Evolutionary conservation across 345 rosid species (phyloP).

Genomic region (Melaleuca quinquenervia): DNA sequence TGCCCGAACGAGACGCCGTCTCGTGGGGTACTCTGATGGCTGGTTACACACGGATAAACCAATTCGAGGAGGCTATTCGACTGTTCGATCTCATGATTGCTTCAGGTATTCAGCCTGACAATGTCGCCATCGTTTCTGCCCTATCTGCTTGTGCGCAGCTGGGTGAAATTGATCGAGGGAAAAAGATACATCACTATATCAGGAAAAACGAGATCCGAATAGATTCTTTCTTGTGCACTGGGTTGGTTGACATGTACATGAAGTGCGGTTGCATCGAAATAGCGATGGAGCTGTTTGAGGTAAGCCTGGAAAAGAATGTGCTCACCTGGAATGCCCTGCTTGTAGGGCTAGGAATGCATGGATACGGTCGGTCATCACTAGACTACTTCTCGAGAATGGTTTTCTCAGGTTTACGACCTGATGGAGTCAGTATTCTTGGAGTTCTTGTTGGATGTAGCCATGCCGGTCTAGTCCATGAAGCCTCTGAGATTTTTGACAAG

Average conservation of each 20-base stretch:
- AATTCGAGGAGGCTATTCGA: slow-evolving; percentile 29
- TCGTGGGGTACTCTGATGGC: slow-evolving; percentile 65
- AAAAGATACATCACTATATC: slow-evolving; percentile 31
- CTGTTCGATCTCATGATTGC: slow-evolving; percentile 39
- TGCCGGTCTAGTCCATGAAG: slow-evolving; percentile 53
- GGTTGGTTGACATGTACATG: slow-evolving; percentile 52
- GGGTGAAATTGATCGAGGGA: slow-evolving; percentile 48
- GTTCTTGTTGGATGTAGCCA: slow-evolving; percentile 72
- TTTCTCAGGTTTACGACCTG: slow-evolving; percentile 36
- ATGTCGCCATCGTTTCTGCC: slow-evolving; percentile 52
- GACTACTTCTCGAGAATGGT: slow-evolving; percentile 44
- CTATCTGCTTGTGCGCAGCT: slow-evolving; percentile 73
- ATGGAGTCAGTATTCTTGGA: slow-evolving; percentile 47
- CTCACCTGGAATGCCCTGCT: slow-evolving; percentile 67
- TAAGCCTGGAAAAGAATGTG: slow-evolving; percentile 29
- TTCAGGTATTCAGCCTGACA: slow-evolving; percentile 31
- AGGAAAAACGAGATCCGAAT: slow-evolving; percentile 15
- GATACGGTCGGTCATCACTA: slow-evolving; percentile 26
- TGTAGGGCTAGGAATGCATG: slow-evolving; percentile 66
- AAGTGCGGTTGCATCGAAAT: slow-evolving; percentile 48
- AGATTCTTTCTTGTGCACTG: slow-evolving; percentile 60
- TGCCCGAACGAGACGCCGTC: slow-evolving; percentile 53
- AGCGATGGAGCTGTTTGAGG: slow-evolving; percentile 33
- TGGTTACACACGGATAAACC: slow-evolving; percentile 40
- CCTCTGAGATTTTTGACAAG: slow-evolving; percentile 36